Base-by-base conservation (phyloP, 805 yeast genomes). In the Candida sakaeoensis region DNA sequence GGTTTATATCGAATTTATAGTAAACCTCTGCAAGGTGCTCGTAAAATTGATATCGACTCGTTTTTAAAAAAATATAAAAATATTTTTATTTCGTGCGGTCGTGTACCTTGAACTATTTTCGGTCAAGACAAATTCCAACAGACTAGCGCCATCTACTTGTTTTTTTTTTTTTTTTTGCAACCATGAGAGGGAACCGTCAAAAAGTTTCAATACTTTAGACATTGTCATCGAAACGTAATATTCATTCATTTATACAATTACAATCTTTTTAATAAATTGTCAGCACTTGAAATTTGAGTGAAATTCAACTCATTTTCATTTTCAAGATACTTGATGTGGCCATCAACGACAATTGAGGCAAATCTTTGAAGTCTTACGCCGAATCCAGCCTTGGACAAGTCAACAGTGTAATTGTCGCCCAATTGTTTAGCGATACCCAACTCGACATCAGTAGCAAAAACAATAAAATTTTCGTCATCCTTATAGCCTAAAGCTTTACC, bases 281-380 rank as follows among this genome's bases (percentile, higher is more conserved):
- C 42, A 27, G 63, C 57, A 26, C 49, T 40, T 30, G 62, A 52
- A 32, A 49, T 49, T 19, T 55, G 58, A 28, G 58, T 41, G 46
- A 48, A 58, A 6, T 51, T 60, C 29, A 53, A 50, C 8, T 49
- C 45, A 9, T 52, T 57, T 44, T 61, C 67, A 40, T 50, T 50
- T 32, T 51, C 57, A 34, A 61, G 53, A 53, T 50, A 68, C 28
- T 53, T 55, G 40, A 72, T 67, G 19, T 60, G 54, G 24, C 74
- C 74, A 47, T 65, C 53, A 42, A 78, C 80, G 39, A 85, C 79
- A 46, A 88, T 68, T 42, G 82, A 65, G 32, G 91, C 88, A 64
- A 79, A 86, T 65, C 96, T 77, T 25, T 55, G 56, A 29, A 63
- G 57, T 54, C 74, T 58, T 36, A 60, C 46, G 4, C 72, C 72